Evolutionary conservation across 2,329 filamentous ascomycete genomes (phyloP), one percentile per base, ranked within the genome.

Genomic region (Fusarium oligoseptatum): DNA sequence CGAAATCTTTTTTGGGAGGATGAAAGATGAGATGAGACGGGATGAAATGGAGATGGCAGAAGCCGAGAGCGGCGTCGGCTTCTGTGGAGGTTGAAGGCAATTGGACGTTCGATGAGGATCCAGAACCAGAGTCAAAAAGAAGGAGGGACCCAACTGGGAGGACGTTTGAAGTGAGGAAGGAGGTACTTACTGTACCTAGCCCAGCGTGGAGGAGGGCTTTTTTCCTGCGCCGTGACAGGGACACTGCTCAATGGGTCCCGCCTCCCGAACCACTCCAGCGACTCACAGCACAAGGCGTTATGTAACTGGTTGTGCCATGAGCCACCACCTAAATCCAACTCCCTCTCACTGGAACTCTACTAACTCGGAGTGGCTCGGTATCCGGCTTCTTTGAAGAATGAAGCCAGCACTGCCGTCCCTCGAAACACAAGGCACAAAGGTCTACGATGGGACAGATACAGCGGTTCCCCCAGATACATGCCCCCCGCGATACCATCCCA

Each of bases 211-310:
- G 62, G 61, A 39, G 22, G 63, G 63, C 37, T 60, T 48, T 65
- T 60, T 65, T 56, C 39, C 29, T 58, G 39, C 27, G 22, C 52
- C 43, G 41, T 56, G 62, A 60, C 48, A 66, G 64, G 55, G 55
- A 66, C 50, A 66, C 32, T 27, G 34, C 17, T 37, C 14, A 22
- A 43, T 29, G 64, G 64, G 73, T 76, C 60, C 73, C 73, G 64
- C 73, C 62, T 64, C 48, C 29, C 27, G 34, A 63, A 27, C n/a
- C 60, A 17, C 29, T 66, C 70, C 62, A 56, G 45, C 73, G 73
- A 75, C 73, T 76, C 60, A 76, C 48, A 69, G 60, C 17, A 22
- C 43, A 74, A 70, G 62, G 60, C 50, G 67, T 75, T 75, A 76
- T 71, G 73, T 75, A 75, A 76, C 65, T 72, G 63, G 34, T 43